Evolutionary conservation across 352 stramenopile genomes (phyloP).

Genomic region (Peronospora farinosa): DNA sequence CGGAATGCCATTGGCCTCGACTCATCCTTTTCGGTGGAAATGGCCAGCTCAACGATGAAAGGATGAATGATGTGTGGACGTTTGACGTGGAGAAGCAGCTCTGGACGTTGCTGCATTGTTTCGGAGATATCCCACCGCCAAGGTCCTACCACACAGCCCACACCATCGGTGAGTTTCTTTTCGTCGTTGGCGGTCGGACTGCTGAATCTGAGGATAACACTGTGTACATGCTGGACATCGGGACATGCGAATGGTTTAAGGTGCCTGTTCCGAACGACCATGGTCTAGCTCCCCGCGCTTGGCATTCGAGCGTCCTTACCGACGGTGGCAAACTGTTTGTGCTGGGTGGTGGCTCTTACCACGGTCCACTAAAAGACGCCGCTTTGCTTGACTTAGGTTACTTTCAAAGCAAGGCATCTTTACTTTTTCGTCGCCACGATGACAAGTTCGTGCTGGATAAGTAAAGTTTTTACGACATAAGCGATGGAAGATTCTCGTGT

Average conservation of each 20-base stretch:
- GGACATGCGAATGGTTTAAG: constrained; percentile 37
- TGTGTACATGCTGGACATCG: constrained; percentile 55
- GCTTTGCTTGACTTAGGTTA: constrained; percentile 44
- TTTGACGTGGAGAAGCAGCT: constrained; percentile 31
- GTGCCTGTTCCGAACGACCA: constrained; percentile 32
- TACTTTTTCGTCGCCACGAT: not conserved
- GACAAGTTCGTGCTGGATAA: not conserved
- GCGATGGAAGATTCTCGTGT: not conserved
- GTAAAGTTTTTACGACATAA: not conserved
- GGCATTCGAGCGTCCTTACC: constrained; percentile 57
- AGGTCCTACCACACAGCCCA: constrained; percentile 69
- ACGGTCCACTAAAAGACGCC: constrained; percentile 48
- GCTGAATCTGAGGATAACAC: constrained; percentile 33
- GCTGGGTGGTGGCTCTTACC: constrained; percentile 52
- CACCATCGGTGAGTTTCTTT: constrained; percentile 38
- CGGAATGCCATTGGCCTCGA: constrained; percentile 3
- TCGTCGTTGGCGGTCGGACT: constrained; percentile 61
- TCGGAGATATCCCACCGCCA: constrained; percentile 36
- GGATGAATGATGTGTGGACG: constrained; percentile 65
- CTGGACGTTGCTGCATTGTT: constrained; percentile 41
- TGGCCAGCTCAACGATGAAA: constrained; percentile 57
- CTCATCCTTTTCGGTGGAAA: constrained; percentile 66
- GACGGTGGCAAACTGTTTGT: constrained; percentile 36
- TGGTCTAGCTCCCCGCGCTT: constrained; percentile 41
- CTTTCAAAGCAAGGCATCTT: constrained; percentile 21